Conservation (phyloP, 306 rosid genomes). For the Casuarina cunninghamiana region DNA sequence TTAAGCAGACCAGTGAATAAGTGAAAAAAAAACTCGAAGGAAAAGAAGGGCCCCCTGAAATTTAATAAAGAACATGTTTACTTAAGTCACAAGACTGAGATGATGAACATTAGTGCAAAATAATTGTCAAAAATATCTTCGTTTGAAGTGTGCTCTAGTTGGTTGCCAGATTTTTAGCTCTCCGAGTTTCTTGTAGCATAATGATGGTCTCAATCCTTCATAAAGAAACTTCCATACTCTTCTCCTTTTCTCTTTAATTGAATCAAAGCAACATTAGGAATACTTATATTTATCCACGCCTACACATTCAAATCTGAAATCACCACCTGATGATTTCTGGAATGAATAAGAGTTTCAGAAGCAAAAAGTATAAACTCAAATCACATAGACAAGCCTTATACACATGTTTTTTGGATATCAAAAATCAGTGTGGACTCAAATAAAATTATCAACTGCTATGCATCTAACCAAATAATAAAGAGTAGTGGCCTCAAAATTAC, state of each 20-base stretch:
- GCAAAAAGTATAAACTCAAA: not conserved
- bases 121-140: not conserved
- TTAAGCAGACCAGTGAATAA: constrained; percentile 30
- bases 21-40: constrained; percentile 11
- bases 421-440: too few relatives aligned
- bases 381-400: too few relatives aligned
- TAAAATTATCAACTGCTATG: not conserved
- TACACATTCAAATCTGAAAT: not conserved
- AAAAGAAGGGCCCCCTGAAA: not conserved
- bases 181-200: too few relatives aligned
- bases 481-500: not conserved
- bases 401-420: too few relatives aligned
- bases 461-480: not conserved
- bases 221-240: too few relatives aligned
- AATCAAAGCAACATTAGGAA: not conserved
- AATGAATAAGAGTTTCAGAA: not conserved
- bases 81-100: not conserved
- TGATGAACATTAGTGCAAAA: not conserved
- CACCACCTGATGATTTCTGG: not conserved
- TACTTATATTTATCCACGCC: not conserved
- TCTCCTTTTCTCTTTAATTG: too few relatives aligned
- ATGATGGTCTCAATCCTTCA: too few relatives aligned
- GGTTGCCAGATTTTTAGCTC: not conserved
- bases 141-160: not conserved
- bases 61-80: not conserved